phyloP scores from a whole-genome alignment of 23 red algal genomes.

The Pyropia yezoensis region DNA sequence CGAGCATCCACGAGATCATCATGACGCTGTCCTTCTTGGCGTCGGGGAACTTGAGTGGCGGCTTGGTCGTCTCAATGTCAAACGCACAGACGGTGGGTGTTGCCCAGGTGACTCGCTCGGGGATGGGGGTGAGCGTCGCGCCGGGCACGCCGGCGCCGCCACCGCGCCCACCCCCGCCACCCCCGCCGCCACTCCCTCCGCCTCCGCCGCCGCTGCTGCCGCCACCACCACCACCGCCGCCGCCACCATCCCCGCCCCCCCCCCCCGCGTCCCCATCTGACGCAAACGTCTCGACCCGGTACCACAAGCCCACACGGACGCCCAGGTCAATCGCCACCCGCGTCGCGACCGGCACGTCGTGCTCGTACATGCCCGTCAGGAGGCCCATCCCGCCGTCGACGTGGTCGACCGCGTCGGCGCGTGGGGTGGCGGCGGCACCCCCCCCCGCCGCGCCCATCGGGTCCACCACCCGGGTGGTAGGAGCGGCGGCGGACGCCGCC shows the following conservation, averaged over 20 bases:
- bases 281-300: conserved; percentile 50
- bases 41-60: conserved; percentile 94
- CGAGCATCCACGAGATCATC: conserved; percentile 99
- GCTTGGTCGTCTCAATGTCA: conserved; percentile 98
- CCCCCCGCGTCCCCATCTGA: background rate
- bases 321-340: conserved; percentile 78
- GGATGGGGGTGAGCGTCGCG: conserved; percentile 28
- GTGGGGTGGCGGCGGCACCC: conserved; percentile 7
- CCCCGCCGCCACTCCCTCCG: conserved; percentile 1
- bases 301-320: conserved; percentile 91
- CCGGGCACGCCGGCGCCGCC: conserved; percentile 35
- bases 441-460: conserved; percentile 1
- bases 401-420: conserved; percentile 37
- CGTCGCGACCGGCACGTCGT: conserved; percentile 84
- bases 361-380: conserved; percentile 54
- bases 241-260: background rate
- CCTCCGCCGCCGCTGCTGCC: background rate
- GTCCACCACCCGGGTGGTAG: background rate
- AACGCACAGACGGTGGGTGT: conserved; percentile 80
- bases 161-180: conserved; percentile 34
- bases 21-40: conserved; percentile 81
- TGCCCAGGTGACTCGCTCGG: conserved; percentile 74
- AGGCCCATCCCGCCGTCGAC: conserved; percentile 12
- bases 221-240: background rate
- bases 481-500: background rate